These are phyloP conservation scores for Chlamydomonas reinhardtii DNA, from an alignment of 163 green algal species.

Conservation along the genomic window DNA sequence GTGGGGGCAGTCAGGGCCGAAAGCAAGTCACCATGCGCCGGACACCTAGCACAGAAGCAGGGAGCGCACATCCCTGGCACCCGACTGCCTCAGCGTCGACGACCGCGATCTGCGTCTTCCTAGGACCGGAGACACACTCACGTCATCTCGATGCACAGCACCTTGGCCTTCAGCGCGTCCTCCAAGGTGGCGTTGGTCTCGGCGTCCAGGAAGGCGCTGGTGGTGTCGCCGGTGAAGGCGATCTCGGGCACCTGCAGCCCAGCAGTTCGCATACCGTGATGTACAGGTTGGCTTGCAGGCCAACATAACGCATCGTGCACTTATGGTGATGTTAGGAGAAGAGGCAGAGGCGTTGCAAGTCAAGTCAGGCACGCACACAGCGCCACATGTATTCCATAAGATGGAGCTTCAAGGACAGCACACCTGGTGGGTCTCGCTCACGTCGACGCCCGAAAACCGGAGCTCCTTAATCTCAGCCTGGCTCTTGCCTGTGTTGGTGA, in stretches of 20 bases:
- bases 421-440: slow-evolving; percentile 69
- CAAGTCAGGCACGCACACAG: no score
- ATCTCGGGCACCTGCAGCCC: slow-evolving; percentile 74
- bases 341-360: not conserved
- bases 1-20: no score
- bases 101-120: no score
- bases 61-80: no score
- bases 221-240: slow-evolving; percentile 90
- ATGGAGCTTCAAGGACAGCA: not conserved
- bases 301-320: no score
- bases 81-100: no score
- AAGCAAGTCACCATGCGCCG: no score
- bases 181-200: slow-evolving; percentile 11
- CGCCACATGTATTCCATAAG: no score
- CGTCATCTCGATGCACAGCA: slow-evolving; percentile 87
- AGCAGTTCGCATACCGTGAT: no score
- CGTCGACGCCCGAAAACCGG: slow-evolving; percentile 63
- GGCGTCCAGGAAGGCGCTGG: slow-evolving; percentile 72
- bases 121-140: not conserved
- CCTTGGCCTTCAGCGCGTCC: slow-evolving; percentile 66
- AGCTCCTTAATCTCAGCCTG: slow-evolving; percentile 70
- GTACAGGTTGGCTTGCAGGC: no score
- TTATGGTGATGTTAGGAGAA: not conserved
- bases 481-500: not conserved
- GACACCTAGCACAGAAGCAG: no score